Evolutionary conservation across 208 protist genomes (phyloP), one percentile per base, ranked within the genome.

Genomic region (Novymonas esmeraldas): DNA sequence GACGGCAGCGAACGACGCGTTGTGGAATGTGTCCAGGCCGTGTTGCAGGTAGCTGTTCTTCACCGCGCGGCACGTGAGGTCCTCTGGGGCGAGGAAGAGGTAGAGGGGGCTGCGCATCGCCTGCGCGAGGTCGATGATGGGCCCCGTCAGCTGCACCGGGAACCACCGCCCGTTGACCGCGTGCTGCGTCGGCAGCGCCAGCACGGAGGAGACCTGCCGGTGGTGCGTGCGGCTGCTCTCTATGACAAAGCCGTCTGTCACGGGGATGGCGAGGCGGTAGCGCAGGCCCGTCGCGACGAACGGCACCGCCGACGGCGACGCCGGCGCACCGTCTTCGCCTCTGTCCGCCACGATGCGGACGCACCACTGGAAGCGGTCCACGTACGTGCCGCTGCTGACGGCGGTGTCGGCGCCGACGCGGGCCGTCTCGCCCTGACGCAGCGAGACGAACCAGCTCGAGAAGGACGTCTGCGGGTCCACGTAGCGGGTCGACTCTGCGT

Each of bases 331-430:
- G 34, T 72, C 63, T 50, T 75, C 75, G 34, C 39, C 51, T 18
- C 66, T 63, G 34, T 57, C 52, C 22, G 67, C 65, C 41, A 63
- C 55, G 65, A 82, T 84, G 44, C 81, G 82, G 22, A 85, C 83
- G 57, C 86, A 92, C 86, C 86, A 92, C 68, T 78, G 71, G 49
- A 92, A 92, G 38, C 82, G 77, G 16, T 55, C 62, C 20, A 92
- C 64, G 39, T 78, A 59, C 45, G 51, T 57, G 0, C 52, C 56
- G 36, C 66, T 70, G 71, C 64, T 59, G 50, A 51, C 54, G 36
- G 29, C 13, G 11, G 39, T 44, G 36, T 65, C 55, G 10, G 78
- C 64, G 48, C 86, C 86, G 50, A 87, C 52, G 52, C 82, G 82
- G 2, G 70, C 65, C 31, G 81, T 84, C 34, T 92, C 80, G 20